Base-by-base conservation (phyloP, 768 basidiomycete genomes). In the Leucocoprinus leucothites region DNA sequence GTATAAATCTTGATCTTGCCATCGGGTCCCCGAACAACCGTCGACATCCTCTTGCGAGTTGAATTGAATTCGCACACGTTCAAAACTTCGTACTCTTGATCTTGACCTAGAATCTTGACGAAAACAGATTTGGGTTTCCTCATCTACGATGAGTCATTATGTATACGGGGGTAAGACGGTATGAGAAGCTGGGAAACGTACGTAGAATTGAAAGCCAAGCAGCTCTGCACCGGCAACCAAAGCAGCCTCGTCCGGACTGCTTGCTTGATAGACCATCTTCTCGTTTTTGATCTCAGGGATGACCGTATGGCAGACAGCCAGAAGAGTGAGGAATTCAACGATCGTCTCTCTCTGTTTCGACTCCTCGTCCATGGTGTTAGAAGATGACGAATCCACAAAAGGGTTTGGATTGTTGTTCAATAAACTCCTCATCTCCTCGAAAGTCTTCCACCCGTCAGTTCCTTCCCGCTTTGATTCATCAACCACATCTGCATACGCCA, bases 51-150 rank as follows among this genome's bases (percentile, higher is more conserved):
- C 66, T 99, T 98, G 48, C 97, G 82, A 3, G 94, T 92, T 21
- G 94, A 97, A 67, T 98, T 98, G 80, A 99, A 99, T 72, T 98
- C 97, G 81, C 95, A 97, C 42, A 99, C 89, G 65, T 98, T 98
- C 57, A 99, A 71, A 54, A 98, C 83, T 65, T 98, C 85, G 66
- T 86, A 98, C 67, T 98, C 94, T 53, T 82, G 80, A 0, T 77
- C 71, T 52, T 75, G 70, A 18, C 92, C 94, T 48, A 81, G 75
- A 54, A 95, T 77, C 38, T 89, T 87, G 51, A 98, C 84, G 65
- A 92, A 98, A 6, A 95, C 91, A 0, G 96, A 97, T 66, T 88
- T 94, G 3, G 97, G 97, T 69, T 99, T 99, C 38, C 97, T 88
- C 1, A 80, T 95, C 94, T 98, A 67, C 9, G 43, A 48, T 28